Percentiles rank a stretch among this genome's conserved stretches.
Conservation (phyloP, 768 basidiomycete species). For the Mycena albidolilacea region DNA sequence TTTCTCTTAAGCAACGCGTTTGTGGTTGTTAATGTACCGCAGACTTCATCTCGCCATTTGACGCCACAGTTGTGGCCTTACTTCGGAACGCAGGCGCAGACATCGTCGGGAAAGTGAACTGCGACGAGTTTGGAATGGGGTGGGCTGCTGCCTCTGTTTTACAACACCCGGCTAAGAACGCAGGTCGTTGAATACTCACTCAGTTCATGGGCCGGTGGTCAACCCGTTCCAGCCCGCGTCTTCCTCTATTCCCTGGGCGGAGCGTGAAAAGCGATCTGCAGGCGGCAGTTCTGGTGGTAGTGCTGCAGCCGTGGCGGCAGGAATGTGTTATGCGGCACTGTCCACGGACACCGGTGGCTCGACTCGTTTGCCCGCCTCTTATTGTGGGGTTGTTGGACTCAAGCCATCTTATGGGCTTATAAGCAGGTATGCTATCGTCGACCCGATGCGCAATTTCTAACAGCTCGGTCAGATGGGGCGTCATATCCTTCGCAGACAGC, state of each 20-base stretch:
- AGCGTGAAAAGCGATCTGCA: slow-evolving; percentile 70
- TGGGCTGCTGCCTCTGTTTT: slow-evolving; percentile 51
- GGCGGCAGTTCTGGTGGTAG: slow-evolving; percentile 97
- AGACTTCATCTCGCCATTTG: slow-evolving; percentile 87
- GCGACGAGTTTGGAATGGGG: slow-evolving; percentile 99
- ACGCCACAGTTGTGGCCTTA: slow-evolving; percentile 85
- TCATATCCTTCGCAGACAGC: slow-evolving; percentile 94
- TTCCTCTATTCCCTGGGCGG: slow-evolving; percentile 42
- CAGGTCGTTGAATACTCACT: slow-evolving; percentile 85
- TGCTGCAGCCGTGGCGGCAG: slow-evolving; percentile 92
- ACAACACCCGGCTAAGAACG: slow-evolving; percentile 18
- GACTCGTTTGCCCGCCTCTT: slow-evolving; percentile 91
- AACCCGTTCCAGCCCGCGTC: slow-evolving; percentile 72
- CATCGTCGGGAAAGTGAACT: slow-evolving; percentile 91
- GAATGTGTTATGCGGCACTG: slow-evolving; percentile 89
- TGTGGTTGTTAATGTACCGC: slow-evolving; percentile 11
- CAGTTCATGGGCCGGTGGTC: slow-evolving; percentile 81
- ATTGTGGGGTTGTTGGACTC: slow-evolving; percentile 92
- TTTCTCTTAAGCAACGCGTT: neutral
- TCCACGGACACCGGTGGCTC: slow-evolving; percentile 98
- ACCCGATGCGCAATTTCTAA: neutral
- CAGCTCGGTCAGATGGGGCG: slow-evolving; percentile 77
- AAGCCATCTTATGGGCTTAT: slow-evolving; percentile 97
- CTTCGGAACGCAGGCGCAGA: slow-evolving; percentile 75
- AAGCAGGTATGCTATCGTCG: slow-evolving; percentile 70